Conservation (phyloP, 169 alveolate species). For the Babesia bigemina region DNA sequence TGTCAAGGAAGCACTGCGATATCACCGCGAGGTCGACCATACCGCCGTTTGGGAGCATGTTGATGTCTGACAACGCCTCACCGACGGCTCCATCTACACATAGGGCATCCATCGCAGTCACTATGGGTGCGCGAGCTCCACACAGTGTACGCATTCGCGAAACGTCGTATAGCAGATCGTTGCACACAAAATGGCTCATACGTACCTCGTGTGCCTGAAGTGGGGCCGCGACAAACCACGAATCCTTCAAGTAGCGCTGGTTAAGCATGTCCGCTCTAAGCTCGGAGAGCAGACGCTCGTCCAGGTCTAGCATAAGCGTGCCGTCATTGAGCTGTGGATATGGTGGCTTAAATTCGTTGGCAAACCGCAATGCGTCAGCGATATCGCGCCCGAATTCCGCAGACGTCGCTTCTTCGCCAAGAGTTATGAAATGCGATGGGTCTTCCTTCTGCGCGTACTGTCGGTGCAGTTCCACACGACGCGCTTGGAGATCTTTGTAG, state of each 20-base stretch:
- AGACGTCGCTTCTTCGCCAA: conserved; percentile 20
- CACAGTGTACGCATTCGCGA: conserved; percentile 34
- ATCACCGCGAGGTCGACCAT: conserved; percentile 47
- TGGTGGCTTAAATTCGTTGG: conserved; percentile 11
- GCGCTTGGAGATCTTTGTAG: conserved; percentile 40
- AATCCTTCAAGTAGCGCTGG: conserved; percentile 58
- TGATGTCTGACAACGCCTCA: conserved; percentile 65
- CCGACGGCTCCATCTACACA: conserved; percentile 49
- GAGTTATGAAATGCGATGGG: conserved; percentile 6
- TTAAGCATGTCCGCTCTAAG: conserved; percentile 27
- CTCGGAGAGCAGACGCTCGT: conserved; percentile 24
- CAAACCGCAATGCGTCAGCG: conserved; percentile 19
- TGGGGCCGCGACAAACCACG: conserved; percentile 64
- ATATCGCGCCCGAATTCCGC: conserved; percentile 31
- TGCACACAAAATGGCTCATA: conserved; percentile 61
- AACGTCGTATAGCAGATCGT: conserved; percentile 59
- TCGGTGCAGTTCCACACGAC: conserved; percentile 15
- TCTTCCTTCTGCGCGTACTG: conserved; percentile 8
- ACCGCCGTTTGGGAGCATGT: conserved; percentile 38
- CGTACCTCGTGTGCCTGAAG: conserved; percentile 43
- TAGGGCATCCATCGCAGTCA: conserved; percentile 46
- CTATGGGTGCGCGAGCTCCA: conserved; percentile 28
- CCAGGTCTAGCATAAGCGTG: conserved; percentile 30
- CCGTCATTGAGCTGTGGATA: background rate
- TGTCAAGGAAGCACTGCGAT: conserved; percentile 15